Percentiles rank a stretch among this genome's conserved stretches.
Conservation (phyloP, 768 basidiomycete species). For the Amyloporia xantha region DNA sequence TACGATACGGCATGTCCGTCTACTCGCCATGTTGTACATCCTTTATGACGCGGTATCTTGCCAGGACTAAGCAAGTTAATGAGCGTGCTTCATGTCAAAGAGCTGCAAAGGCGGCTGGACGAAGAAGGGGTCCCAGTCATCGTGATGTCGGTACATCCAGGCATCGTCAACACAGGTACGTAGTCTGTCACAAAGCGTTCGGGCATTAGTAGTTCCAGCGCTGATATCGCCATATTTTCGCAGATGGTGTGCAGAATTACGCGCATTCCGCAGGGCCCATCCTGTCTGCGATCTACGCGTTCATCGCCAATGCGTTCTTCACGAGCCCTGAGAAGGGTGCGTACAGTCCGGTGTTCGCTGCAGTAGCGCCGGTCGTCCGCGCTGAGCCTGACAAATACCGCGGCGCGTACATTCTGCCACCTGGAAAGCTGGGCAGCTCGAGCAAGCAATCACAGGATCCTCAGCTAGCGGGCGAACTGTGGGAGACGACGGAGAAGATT, state of each 20-base stretch:
- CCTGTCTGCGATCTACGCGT: constrained; percentile 7
- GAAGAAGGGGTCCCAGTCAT: constrained; percentile 25
- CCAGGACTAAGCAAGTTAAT: constrained; percentile 17
- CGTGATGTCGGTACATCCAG: constrained; percentile 29
- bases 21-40: too few species aligned
- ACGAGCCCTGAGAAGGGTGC: constrained; percentile 13
- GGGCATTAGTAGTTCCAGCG: background rate
- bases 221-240: background rate
- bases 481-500: constrained; percentile 19
- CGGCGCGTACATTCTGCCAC: constrained; percentile 12
- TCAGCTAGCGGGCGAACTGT: constrained; percentile 14
- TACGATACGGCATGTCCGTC: constrained; percentile 7
- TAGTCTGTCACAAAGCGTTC: background rate
- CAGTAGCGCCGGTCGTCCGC: constrained; percentile 13
- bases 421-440: constrained; percentile 3
- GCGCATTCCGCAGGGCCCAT: constrained; percentile 10
- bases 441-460: constrained; percentile 2
- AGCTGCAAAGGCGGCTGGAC: constrained; percentile 22
- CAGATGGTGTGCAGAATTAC: constrained; percentile 15
- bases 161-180: constrained; percentile 27
- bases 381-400: constrained; percentile 5
- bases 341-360: constrained; percentile 17
- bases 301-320: constrained; percentile 11
- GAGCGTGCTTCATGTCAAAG: constrained; percentile 18
- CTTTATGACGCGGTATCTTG: too few species aligned